A percentile compares a stretch with the other conserved stretches of the same genome.
phyloP scores from a whole-genome alignment of 2,329 filamentous ascomycete species.

The Aspergillus oerlinghausenensis region DNA sequence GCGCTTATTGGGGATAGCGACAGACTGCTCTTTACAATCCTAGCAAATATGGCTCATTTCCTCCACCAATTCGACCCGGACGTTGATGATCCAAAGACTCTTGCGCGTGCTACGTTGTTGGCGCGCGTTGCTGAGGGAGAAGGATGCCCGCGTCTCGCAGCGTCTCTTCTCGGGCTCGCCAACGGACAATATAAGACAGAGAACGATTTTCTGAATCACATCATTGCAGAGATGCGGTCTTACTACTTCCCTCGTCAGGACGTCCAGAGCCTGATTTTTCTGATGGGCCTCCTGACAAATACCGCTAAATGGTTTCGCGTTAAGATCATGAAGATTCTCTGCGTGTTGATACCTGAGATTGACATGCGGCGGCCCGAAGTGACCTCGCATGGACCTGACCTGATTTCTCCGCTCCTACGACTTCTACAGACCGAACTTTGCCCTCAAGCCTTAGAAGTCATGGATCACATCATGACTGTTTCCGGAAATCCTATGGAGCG shows the following conservation, averaged over 20 bases:
- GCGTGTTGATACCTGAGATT: constrained; percentile 77
- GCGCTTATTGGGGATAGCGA: constrained; percentile 75
- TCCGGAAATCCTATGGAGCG: constrained; percentile 88
- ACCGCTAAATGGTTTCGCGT: constrained; percentile 83
- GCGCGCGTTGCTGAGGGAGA: constrained; percentile 69
- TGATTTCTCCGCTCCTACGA: constrained; percentile 87
- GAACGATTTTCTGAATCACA: constrained; percentile 70
- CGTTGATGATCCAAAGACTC: constrained; percentile 50
- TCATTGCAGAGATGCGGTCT: constrained; percentile 68
- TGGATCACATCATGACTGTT: constrained; percentile 94
- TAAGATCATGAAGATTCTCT: constrained; percentile 87
- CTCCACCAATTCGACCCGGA: constrained; percentile 70
- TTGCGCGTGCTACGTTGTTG: constrained; percentile 64
- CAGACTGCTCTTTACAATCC: constrained; percentile 75
- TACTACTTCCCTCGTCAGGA: constrained; percentile 79
- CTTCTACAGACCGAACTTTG: constrained; percentile 91
- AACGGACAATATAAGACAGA: constrained; percentile 61
- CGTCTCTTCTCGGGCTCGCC: constrained; percentile 66
- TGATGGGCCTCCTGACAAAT: constrained; percentile 89
- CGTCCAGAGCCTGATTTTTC: constrained; percentile 78
- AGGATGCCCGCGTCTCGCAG: constrained; percentile 61
- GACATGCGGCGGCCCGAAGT: constrained; percentile 92
- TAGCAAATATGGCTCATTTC: constrained; percentile 89
- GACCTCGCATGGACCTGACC: constrained; percentile 82
- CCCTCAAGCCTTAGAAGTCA: constrained; percentile 81